Percentiles rank a stretch among this genome's conserved stretches.
These are phyloP conservation scores for Imleria badia DNA, from an alignment of 768 basidiomycete species.

Conservation along the genomic window DNA sequence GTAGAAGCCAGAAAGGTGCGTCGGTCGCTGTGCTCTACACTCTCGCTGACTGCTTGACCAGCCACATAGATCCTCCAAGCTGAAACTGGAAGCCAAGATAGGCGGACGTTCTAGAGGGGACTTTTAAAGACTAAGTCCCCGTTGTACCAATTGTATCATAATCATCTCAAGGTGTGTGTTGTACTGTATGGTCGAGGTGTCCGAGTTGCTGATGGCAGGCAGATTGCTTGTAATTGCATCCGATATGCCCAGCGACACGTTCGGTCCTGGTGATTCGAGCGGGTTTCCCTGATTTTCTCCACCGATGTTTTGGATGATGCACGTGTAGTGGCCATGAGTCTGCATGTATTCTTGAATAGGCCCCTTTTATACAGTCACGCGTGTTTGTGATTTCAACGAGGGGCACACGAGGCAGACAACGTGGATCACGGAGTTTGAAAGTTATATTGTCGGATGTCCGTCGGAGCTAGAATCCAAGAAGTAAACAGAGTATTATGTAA, in stretches of 20 bases:
- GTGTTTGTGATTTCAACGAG: conserved; percentile 26
- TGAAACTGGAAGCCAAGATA: conserved; percentile 1
- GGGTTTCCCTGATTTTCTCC: conserved; percentile 3
- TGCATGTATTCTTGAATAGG: neutral
- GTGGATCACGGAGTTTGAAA: conserved; percentile 21
- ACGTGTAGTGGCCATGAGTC: conserved; percentile 16
- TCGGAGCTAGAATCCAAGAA: conserved; percentile 21
- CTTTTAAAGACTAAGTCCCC: conserved; percentile 31
- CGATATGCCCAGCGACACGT: neutral
- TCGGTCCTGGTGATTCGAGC: conserved; percentile 16
- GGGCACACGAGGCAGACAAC: conserved; percentile 19
- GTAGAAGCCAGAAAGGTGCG: conserved; percentile 29
- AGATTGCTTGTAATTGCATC: conserved; percentile 16
- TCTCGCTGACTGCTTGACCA: conserved; percentile 11
- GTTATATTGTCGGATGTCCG: conserved; percentile 1
- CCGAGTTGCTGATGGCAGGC: neutral
- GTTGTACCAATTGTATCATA: conserved; percentile 24
- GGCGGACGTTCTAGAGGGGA: conserved; percentile 15
- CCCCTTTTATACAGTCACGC: conserved; percentile 10
- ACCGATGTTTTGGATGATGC: conserved; percentile 6
- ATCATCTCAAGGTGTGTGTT: conserved; percentile 13
- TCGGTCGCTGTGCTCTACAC: neutral
- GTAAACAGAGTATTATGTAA: conserved; percentile 26
- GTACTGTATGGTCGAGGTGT: neutral
- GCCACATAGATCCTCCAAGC: conserved; percentile 21